phyloP scores from a whole-genome alignment of 1,284 basidiomycete genomes.

The Ustilago trichophora region DNA sequence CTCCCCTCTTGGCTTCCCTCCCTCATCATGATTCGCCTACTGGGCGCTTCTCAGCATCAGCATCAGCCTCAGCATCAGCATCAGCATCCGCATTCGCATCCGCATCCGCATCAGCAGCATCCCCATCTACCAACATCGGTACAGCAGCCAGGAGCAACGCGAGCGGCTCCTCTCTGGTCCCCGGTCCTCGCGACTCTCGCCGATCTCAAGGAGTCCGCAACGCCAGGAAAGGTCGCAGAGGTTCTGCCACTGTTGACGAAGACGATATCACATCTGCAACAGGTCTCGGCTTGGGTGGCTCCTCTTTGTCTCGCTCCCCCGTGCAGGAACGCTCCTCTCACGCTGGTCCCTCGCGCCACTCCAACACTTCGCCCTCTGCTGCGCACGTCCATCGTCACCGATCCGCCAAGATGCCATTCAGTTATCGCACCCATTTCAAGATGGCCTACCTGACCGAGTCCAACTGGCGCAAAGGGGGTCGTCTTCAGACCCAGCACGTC shows the following conservation, averaged over 20 bases:
- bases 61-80: conserved; percentile 9
- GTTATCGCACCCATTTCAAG: conserved; percentile 79
- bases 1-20: conserved; percentile 25
- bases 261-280: neutral
- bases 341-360: conserved; percentile 18
- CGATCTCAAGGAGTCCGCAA: neutral
- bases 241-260: conserved; percentile 10
- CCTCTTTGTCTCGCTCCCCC: conserved; percentile 1
- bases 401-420: conserved; percentile 67
- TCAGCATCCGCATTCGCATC: no score
- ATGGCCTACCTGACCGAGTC: conserved; percentile 78
- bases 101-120: conserved; percentile 9
- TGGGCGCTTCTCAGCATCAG: conserved; percentile 30
- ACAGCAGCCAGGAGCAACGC: conserved; percentile 1
- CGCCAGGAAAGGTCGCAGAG: conserved; percentile 5
- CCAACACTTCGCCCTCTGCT: conserved; percentile 7
- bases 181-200: conserved; percentile 23
- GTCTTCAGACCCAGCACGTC: conserved; percentile 78
- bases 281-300: conserved; percentile 18
- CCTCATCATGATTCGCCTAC: conserved; percentile 42
- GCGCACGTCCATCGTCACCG: conserved; percentile 23
- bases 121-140: conserved; percentile 1
- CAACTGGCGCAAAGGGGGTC: conserved; percentile 86
- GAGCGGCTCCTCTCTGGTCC: conserved; percentile 11
- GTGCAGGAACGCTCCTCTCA: conserved; percentile 9